Base-by-base conservation (phyloP, 345 rosid species). In the Cardamine chenopodiifolia region DNA sequence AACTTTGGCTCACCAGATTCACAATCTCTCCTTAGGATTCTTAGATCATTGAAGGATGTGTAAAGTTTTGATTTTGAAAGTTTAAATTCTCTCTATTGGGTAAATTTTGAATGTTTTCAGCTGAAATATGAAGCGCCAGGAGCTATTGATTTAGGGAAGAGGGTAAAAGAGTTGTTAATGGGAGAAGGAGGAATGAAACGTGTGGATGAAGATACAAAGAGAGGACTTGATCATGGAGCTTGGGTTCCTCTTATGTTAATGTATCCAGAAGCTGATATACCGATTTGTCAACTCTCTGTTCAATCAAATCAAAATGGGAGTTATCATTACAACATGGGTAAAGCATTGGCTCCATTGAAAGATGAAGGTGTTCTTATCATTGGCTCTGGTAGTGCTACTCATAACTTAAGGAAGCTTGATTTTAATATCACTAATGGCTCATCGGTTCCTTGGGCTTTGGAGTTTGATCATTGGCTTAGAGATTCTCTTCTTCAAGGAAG, bases 171-270 rank as follows among this genome's bases (percentile, higher is more conserved):
- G 59, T 65, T 95, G 82, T 78, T 95, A 3, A 52, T 73, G 63
- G 69, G 50, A 40, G 76, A n/a, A 2, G 81, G 90, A 1, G 81
- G 90, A 12, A 75, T 89, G 78, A 66, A 80, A 28, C 85, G 70
- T 4, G 94, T 92, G 7, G 58, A 81, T 34, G 94, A 83, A 80
- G 98, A 92, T 58, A 81, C 50, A 32, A 72, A 81, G 29, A 86
- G 96, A 4, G 98, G 99, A 40, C 84, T 95, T 42, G 99, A 95
- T 78, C 99, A 95, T 54, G 99, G 99, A 7, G 94, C 98, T 18
- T 95, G 99, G 99, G 87, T 89, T 68, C 98, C 97, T 5, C 69
- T 95, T 14, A 88, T 90, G 94, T 81, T 92, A 61, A 95, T 95
- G 99, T 95, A 89, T 61, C 99, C 99, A 0, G 97, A 90, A 64